Base-by-base conservation (phyloP, 208 protist genomes). In the Acanthamoeba culbertsoni region DNA sequence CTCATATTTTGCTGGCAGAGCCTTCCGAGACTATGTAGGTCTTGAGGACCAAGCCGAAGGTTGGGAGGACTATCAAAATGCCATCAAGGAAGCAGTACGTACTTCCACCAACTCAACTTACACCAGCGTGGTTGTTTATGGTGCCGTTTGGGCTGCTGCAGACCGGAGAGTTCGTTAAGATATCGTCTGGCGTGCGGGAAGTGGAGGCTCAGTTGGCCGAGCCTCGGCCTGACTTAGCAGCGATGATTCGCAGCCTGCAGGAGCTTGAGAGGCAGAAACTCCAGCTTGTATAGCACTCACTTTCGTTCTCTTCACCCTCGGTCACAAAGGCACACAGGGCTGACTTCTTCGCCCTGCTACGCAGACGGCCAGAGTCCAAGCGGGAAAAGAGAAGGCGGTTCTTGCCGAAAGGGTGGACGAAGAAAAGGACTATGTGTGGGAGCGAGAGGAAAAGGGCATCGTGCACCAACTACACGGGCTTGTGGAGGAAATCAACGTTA, bases 221-320 rank as follows among this genome's bases (percentile, higher is more conserved):
- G 68, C 0, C 68, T 4, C 26, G 68, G 42, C 68, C 68, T 0
- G 68, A 79, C 42, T 42, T 79, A 12, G 68, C 68, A 7, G 68
- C 68, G 7, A 79, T 79, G 68, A 42, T 79, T 33, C 68, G 68
- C 68, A 31, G 23, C n/a, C 18, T 79, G 37, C 68, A 79, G 42
- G 68, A 79, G 48, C 68, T 79, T 18, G 68, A 79, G 42, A 79
- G 48, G 42, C 68, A 79, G 10, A 79, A 79, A n/a, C 68, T 79
- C 12, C 68, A 79, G 42, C 68, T 79, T 10, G 68, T 79, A 79
- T n/a, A n/a, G n/a, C n/a, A n/a, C n/a, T n/a, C n/a, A n/a, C n/a
- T n/a, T n/a, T n/a, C 68, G 35, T 10, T 43, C 33, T 28, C 65
- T 75, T 28, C 59, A 26, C 33, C 37, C 43, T 79, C 42, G 20